A percentile compares a stretch with the other conserved stretches of the same genome.
These are phyloP conservation scores for Rhodofomes roseus DNA, from an alignment of 1,284 basidiomycete species.

Conservation along the genomic window DNA sequence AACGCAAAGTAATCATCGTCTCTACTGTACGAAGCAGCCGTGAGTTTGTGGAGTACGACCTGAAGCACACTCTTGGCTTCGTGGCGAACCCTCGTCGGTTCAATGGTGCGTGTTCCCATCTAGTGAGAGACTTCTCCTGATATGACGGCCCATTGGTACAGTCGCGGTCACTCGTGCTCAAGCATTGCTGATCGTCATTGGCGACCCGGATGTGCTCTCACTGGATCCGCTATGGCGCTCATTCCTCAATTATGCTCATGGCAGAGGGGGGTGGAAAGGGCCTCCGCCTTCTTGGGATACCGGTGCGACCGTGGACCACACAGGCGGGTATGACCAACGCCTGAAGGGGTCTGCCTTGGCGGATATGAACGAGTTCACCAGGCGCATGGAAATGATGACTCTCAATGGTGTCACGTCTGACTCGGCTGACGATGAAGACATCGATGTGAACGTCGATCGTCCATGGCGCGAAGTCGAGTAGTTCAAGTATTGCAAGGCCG, in stretches of 20 bases:
- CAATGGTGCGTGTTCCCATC: slow-evolving; percentile 44
- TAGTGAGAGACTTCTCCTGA: not conserved
- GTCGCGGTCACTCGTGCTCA: slow-evolving; percentile 57
- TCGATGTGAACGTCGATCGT: slow-evolving; percentile 45
- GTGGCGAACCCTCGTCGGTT: slow-evolving; percentile 60
- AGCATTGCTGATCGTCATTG: slow-evolving; percentile 52
- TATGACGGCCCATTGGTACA: slow-evolving; percentile 21
- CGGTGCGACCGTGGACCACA: slow-evolving; percentile 18
- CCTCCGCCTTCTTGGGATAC: slow-evolving; percentile 45
- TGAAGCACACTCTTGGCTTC: slow-evolving; percentile 58
- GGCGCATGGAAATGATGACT: slow-evolving; percentile 42
- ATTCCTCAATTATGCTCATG: slow-evolving; percentile 49
- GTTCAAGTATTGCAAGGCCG: not conserved
- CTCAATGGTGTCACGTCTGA: slow-evolving; percentile 32
- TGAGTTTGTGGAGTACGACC: slow-evolving; percentile 53
- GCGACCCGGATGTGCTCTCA: slow-evolving; percentile 49
- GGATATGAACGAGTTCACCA: slow-evolving; percentile 51
- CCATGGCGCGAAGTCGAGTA: slow-evolving; percentile 45
- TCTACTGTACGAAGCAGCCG: slow-evolving; percentile 61
- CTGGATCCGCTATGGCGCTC: slow-evolving; percentile 55
- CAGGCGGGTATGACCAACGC: slow-evolving; percentile 22
- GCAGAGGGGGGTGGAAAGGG: slow-evolving; percentile 49
- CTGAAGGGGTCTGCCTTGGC: slow-evolving; percentile 24
- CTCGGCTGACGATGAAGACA: slow-evolving; percentile 30
- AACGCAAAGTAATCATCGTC: slow-evolving; percentile 61